Evolutionary conservation across 1,284 basidiomycete species (phyloP), one percentile per base, ranked within the genome.

Genomic region (Afroboletus lepidellus): DNA sequence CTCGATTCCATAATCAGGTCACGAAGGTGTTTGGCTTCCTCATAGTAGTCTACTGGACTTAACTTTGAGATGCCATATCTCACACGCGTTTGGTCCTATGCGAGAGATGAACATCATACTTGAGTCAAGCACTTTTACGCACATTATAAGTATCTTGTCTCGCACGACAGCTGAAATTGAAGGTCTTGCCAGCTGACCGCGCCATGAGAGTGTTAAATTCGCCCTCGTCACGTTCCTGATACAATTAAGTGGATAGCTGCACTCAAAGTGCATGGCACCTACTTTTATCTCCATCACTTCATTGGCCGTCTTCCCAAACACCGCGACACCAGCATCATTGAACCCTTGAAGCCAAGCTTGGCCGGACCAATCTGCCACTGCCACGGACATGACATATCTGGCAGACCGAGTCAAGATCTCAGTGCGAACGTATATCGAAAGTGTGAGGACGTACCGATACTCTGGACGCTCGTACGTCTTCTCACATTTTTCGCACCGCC

Each of bases 401-500:
- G 11, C 4, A 30, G 23, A 36, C 54, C 43, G 18, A 46, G 32
- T 56, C 43, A 46, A 29, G 8, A 51, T 36, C 39, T 16, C 24
- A 33, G 15, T 41, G 39, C 29, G 36, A 15, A 41, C 20, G 37
- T n/a, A 37, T 13, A 13, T 30, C 16, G 24, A 41, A 37, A n/a
- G 29, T 11, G 24, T 29, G 43, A 21, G 23, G 11, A 46, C 83
- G 57, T 60, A 93, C 90, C 96, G 80, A 69, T 95, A 83, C 60
- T 93, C 83, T 4, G 96, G 96, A 32, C 77, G 76, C 8, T 77
- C 76, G 67, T 82, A 91, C 50, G 72, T 81, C 63, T 81, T 82
- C 54, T 93, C 84, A 69, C 97, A 99, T 72, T 96, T 98, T 65
- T 99, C 96, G 70, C 97, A 99, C 43, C 83, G 76, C 94, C 94